phyloP scores from a whole-genome alignment of 2,329 filamentous ascomycete species.

The Calycina herbarum region DNA sequence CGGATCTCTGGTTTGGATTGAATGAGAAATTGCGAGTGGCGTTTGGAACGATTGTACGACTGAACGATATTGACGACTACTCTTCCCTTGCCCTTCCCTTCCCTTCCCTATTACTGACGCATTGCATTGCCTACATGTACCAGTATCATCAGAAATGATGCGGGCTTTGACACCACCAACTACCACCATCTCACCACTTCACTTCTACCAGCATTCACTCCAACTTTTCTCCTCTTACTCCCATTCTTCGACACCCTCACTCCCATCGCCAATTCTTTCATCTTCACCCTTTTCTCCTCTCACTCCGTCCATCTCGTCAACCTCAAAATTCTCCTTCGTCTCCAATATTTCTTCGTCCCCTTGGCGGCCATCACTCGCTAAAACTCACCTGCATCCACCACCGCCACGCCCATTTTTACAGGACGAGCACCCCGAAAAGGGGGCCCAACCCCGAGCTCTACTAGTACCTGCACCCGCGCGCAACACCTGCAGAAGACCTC shows the following conservation, averaged over 20 bases:
- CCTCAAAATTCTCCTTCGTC: neutral
- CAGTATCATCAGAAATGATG: constrained; percentile 2
- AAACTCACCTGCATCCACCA: neutral
- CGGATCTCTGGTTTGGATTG: neutral
- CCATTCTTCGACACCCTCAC: neutral
- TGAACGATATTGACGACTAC: too few relatives aligned
- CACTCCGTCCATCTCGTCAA: neutral
- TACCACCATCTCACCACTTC: neutral
- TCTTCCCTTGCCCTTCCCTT: neutral
- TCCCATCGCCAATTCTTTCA: neutral
- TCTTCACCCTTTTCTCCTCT: neutral
- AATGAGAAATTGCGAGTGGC: neutral
- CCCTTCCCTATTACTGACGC: neutral
- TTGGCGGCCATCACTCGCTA: neutral
- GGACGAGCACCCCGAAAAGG: neutral
- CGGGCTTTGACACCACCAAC: neutral
- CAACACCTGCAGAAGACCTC: too few relatives aligned
- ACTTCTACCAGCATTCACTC: neutral
- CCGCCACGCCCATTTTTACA: neutral
- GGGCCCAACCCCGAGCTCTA: neutral
- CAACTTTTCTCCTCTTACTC: neutral
- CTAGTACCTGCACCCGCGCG: neutral
- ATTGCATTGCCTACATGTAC: neutral
- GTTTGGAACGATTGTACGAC: neutral
- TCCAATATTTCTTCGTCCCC: neutral